Evolutionary conservation across 164 flowering plant genomes (phyloP), one percentile per base, ranked within the genome.

Genomic region (Aristolochia californica): DNA sequence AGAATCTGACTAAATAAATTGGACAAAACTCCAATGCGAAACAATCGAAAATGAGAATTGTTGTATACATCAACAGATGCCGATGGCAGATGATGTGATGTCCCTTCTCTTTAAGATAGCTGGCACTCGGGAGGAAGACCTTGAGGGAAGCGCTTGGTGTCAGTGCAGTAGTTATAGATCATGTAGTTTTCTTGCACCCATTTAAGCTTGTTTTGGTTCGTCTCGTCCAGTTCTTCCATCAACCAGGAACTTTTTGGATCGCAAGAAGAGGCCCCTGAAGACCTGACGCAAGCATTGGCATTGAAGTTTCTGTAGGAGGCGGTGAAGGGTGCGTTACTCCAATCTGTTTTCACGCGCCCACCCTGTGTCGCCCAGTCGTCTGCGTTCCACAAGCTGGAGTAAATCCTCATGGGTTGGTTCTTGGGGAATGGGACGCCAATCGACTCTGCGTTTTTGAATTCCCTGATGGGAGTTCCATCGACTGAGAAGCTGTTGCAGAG

Each of bases 151-250:
- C n/a, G n/a, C n/a, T n/a, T n/a, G n/a, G n/a, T 63, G 30, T 68
- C 71, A 13, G 51, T 62, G 58, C 71, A 68, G 20, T 68, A 68
- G 27, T 68, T 62, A 22, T 68, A 68, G 47, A 63, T n/a, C 67
- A 68, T 63, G 53, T 68, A 50, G 51, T 68, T 62, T 27, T 58
- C 10, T 47, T 62, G 50, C 4, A 68, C 71, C 71, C 71, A 68
- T 8, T 55, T n/a, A n/a, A n/a, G n/a, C n/a, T n/a, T n/a, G n/a
- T n/a, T n/a, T n/a, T n/a, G n/a, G n/a, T n/a, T n/a, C n/a, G n/a
- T n/a, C n/a, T n/a, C n/a, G n/a, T n/a, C n/a, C n/a, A n/a, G n/a
- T n/a, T n/a, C n/a, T n/a, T n/a, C n/a, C n/a, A n/a, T n/a, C n/a
- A n/a, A n/a, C n/a, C n/a, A n/a, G 25, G 25, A 59, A 65, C 25